Base-by-base conservation (phyloP, 2,329 filamentous ascomycete species). In the Aspergillus cejpii region DNA sequence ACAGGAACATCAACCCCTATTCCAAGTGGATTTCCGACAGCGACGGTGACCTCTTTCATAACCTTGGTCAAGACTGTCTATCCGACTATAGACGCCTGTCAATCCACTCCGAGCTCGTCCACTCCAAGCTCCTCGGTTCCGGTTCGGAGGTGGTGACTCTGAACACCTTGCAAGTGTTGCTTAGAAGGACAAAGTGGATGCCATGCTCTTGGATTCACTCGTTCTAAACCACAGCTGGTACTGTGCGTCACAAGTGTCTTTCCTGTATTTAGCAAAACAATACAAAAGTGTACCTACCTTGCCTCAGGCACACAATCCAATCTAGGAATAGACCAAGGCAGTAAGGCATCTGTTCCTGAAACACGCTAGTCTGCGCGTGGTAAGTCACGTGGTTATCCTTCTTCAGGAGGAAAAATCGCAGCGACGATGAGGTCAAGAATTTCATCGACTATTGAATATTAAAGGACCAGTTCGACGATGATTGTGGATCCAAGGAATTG, bases 41-140 rank as follows among this genome's bases (percentile, higher is more conserved):
- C 50, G 20, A 56, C 57, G 3, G 47, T 57, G 17, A 63, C 60
- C 14, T 56, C 57, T 3, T 62, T 60, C 46, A 42, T 54, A 26
- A 63, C 59, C 2, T 44, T 50, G 31, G 44, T 53, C 14, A 56
- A 46, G 42, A 56, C 52, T 2, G 45, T 60, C 10, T 47, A 44
- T 26, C 46, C 44, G 37, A 49, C 23, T 24, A 4, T 8, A 8
- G 23, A 14, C 6, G 39, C 11, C 6, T 19, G 11, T 11, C 23
- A 39, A 14, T 17, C 24, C 14, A 5, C 21, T 7, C 37, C 24
- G 15, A 20, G 24, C 21, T 19, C 37, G 5, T 39, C 20, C 12
- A 7, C 15, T 6, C 15, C 23, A 24, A 27, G 31, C 17, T 34
- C 17, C 11, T 34, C 15, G 14, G 6, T 5, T 5, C 15, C 31